Percentiles rank a stretch among this genome's conserved stretches.
These are phyloP conservation scores for Truncatella angustata DNA, from an alignment of 2,329 filamentous ascomycete species.

Conservation along the genomic window DNA sequence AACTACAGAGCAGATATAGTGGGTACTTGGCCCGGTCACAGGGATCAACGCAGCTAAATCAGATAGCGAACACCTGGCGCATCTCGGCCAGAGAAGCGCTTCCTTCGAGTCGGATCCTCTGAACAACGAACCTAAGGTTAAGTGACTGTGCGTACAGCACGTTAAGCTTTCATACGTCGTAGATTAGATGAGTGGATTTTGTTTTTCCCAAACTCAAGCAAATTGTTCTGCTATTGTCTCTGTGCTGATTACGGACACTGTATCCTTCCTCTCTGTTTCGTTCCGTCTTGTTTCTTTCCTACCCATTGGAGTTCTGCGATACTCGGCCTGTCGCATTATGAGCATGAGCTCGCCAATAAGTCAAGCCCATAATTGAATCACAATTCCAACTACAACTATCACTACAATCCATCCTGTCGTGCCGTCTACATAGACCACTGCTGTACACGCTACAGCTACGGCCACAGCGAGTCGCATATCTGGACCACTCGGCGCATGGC, in stretches of 20 bases:
- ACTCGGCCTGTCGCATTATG: not conserved
- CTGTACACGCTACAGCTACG: not conserved
- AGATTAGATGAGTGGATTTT: not conserved
- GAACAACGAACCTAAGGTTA: not conserved
- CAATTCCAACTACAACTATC: too few species aligned
- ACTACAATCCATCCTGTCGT: too few species aligned
- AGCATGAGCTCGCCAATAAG: too few species aligned
- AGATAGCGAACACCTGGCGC: constrained; percentile 12
- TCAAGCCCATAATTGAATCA: too few species aligned
- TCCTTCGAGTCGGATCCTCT: not conserved
- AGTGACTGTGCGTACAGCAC: not conserved
- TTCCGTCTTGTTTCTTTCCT: too few species aligned
- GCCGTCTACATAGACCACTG: too few species aligned
- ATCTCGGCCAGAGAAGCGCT: constrained; percentile 9
- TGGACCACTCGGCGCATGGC: not conserved
- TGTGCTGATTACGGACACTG: too few species aligned
- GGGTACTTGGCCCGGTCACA: not conserved
- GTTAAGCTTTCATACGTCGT: not conserved
- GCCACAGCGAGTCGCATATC: not conserved
- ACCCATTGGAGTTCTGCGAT: too few species aligned
- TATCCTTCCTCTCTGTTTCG: too few species aligned
- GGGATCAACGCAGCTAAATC: not conserved
- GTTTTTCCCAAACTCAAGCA: not conserved
- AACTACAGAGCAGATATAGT: too few species aligned
- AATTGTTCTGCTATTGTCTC: not conserved